A percentile compares a stretch with the other conserved stretches of the same genome.
Evolutionary conservation across 1,139 yeast genomes (phyloP).

Genomic region (Suhomyces bribrorum): DNA sequence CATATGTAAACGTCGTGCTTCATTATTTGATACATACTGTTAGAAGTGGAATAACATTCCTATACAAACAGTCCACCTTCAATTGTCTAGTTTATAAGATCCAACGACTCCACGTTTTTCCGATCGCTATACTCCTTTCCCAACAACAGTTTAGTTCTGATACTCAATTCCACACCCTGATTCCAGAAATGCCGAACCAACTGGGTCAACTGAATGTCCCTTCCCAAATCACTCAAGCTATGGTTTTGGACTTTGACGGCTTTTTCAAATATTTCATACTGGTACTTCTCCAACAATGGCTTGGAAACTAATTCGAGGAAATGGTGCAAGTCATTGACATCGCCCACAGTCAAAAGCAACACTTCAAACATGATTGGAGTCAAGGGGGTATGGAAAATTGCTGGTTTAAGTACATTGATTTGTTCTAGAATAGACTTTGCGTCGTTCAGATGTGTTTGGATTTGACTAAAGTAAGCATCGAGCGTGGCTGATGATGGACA

Average conservation of each 20-base stretch:
- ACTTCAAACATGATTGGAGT: constrained; percentile 22
- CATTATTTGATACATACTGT: no score
- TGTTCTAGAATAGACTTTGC: constrained; percentile 15
- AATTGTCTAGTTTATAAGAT: no score
- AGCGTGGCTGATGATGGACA: constrained; percentile 33
- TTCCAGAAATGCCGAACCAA: constrained; percentile 19
- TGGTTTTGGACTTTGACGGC: constrained; percentile 12
- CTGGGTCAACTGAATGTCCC: constrained; percentile 21
- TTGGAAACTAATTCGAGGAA: constrained; percentile 26
- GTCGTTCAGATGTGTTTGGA: constrained; percentile 3
- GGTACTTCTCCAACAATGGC: constrained; percentile 16
- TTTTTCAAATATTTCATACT: constrained; percentile 15
- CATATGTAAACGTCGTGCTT: no score
- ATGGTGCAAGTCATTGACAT: constrained; percentile 33
- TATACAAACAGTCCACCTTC: no score
- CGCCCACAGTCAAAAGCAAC: constrained; percentile 26
- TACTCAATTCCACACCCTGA: constrained; percentile 10
- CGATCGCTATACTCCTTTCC: not conserved
- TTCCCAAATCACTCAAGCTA: constrained; percentile 3
- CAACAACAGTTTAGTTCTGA: constrained; percentile 8
- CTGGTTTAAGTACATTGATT: constrained; percentile 33
- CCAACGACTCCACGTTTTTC: not conserved
- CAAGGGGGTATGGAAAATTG: constrained; percentile 28
- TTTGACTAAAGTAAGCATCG: constrained; percentile 18
- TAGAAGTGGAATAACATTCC: no score